Conservation (phyloP, 2,329 filamentous ascomycete species). For the Clonostachys byssicola region DNA sequence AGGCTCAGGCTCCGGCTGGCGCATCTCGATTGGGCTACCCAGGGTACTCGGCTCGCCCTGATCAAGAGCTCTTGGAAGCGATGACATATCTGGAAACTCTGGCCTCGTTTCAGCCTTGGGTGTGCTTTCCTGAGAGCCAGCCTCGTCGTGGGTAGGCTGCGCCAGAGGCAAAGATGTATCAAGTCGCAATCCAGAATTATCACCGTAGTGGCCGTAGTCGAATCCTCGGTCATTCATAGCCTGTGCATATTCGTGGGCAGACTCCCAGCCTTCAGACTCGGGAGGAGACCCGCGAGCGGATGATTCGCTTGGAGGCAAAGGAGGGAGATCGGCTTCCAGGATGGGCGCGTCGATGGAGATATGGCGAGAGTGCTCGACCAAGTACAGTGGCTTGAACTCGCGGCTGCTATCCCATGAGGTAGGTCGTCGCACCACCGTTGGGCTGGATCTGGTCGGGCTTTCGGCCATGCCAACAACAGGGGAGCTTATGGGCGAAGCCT, state of each 20-base stretch:
- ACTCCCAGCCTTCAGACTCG: slow-evolving; percentile 16
- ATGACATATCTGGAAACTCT: slow-evolving; percentile 13
- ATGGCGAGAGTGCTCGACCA: slow-evolving; percentile 62
- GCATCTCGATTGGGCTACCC: slow-evolving; percentile 1
- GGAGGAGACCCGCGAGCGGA: slow-evolving; percentile 11
- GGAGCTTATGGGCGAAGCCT: slow-evolving; percentile 30
- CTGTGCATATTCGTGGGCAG: slow-evolving; percentile 14
- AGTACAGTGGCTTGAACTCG: slow-evolving; percentile 78
- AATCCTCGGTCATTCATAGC: too few species aligned
- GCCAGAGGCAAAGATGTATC: slow-evolving; percentile 23
- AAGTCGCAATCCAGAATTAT: too few species aligned
- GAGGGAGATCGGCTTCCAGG: slow-evolving; percentile 34
- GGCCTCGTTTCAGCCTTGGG: slow-evolving; percentile 53
- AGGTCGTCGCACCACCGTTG: slow-evolving; percentile 29
- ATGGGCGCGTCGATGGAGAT: slow-evolving; percentile 25
- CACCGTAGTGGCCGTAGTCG: too few species aligned
- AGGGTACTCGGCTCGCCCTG: background rate
- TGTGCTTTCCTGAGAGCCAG: slow-evolving; percentile 63
- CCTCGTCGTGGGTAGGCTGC: slow-evolving; percentile 33
- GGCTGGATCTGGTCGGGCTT: slow-evolving; percentile 4
- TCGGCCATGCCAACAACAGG: slow-evolving; percentile 25
- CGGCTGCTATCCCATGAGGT: slow-evolving; percentile 60
- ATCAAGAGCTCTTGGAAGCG: slow-evolving; percentile 2
- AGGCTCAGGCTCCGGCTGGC: slow-evolving; percentile 24
- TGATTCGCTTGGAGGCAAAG: slow-evolving; percentile 40